These are phyloP conservation scores for Ceratocystiopsis sp. DNA, from an alignment of 2,329 filamentous ascomycete genomes.

Conservation along the genomic window DNA sequence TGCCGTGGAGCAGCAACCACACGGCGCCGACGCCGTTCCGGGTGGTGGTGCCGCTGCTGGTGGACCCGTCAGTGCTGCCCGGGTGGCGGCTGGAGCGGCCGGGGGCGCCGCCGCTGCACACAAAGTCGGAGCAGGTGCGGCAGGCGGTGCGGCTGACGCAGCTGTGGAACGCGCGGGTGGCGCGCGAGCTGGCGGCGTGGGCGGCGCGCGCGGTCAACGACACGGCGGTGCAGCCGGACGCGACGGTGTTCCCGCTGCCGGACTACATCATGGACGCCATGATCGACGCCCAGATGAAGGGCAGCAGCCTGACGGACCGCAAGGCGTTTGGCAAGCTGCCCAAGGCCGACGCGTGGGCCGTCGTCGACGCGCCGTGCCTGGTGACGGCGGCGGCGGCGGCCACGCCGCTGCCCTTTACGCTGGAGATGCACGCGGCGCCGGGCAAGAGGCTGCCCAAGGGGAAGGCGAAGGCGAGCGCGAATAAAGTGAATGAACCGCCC, in stretches of 20 bases:
- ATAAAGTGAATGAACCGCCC: neutral
- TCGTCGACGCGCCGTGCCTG: constrained; percentile 27
- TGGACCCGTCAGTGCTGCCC: constrained; percentile 36
- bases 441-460: neutral
- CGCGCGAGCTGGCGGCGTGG: constrained; percentile 27
- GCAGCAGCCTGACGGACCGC: constrained; percentile 22
- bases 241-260: constrained; percentile 13
- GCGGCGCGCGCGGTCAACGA: constrained; percentile 6
- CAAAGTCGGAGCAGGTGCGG: constrained; percentile 32
- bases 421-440: neutral
- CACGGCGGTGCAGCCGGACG: constrained; percentile 2
- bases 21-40: constrained; percentile 23
- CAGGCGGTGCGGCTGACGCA: constrained; percentile 33
- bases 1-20: constrained; percentile 7
- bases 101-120: constrained; percentile 25
- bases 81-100: constrained; percentile 31
- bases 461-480: neutral
- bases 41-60: constrained; percentile 31
- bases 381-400: constrained; percentile 9
- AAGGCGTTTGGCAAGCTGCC: constrained; percentile 24
- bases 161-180: constrained; percentile 31
- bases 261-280: constrained; percentile 27
- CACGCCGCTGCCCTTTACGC: neutral
- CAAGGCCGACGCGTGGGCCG: constrained; percentile 19
- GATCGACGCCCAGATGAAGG: constrained; percentile 13